A percentile compares a stretch with the other conserved stretches of the same genome.
phyloP scores from a whole-genome alignment of 345 rosid genomes.

The Linum lewisii region DNA sequence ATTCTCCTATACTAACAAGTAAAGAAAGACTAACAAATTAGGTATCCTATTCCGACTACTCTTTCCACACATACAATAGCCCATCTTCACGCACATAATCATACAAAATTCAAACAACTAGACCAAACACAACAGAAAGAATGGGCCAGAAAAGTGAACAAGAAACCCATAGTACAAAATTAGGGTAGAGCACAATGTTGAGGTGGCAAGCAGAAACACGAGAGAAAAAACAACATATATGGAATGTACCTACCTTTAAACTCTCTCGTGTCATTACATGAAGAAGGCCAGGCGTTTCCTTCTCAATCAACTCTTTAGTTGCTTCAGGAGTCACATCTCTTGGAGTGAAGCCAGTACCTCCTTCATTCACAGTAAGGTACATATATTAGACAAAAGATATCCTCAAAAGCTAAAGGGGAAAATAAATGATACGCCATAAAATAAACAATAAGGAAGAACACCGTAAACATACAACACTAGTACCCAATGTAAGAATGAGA shows the following conservation, averaged over 20 bases:
- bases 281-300: constrained; percentile 83
- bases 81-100: too few species aligned
- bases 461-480: constrained; percentile 10
- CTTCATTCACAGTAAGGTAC: constrained; percentile 22
- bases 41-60: too few species aligned
- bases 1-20: too few species aligned
- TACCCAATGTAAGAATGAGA: constrained; percentile 87
- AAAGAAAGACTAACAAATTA: too few species aligned
- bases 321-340: constrained; percentile 98
- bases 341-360: constrained; percentile 93
- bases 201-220: too few species aligned
- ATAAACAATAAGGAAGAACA: background rate
- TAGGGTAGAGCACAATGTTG: too few species aligned
- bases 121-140: too few species aligned
- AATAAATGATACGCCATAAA: background rate
- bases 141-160: too few species aligned
- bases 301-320: constrained; percentile 71
- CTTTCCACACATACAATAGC: too few species aligned
- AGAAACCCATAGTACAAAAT: too few species aligned
- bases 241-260: constrained; percentile 52
- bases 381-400: constrained; percentile 7
- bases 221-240: too few species aligned
- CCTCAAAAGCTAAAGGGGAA: background rate
- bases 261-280: constrained; percentile 95
- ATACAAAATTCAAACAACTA: too few species aligned